Percentiles rank a stretch among this genome's conserved stretches.
These are phyloP conservation scores for Tephrocybe rancida DNA, from an alignment of 768 basidiomycete genomes.

Conservation along the genomic window DNA sequence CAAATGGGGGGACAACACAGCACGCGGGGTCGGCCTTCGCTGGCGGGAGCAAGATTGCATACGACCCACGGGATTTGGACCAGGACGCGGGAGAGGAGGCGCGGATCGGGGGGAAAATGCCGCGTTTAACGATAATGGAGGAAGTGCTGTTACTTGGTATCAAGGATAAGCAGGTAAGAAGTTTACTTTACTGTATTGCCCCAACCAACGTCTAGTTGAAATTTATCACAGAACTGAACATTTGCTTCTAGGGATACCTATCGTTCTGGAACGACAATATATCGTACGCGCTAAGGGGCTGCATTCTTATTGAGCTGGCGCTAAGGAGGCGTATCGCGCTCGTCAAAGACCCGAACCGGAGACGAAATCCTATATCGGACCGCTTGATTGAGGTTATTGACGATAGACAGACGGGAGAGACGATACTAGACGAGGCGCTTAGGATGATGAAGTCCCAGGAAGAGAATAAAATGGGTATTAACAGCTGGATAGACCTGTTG, in stretches of 20 bases:
- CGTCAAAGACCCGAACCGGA: conserved; percentile 79
- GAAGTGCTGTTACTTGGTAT: conserved; percentile 92
- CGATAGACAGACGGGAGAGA: conserved; percentile 92
- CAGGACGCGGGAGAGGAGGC: conserved; percentile 67
- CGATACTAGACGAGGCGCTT: conserved; percentile 92
- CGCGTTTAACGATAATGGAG: conserved; percentile 93
- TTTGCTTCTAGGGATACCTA: conserved; percentile 69
- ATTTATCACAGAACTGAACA: conserved; percentile 1
- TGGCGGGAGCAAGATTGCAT: conserved; percentile 88
- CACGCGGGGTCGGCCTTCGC: conserved; percentile 86
- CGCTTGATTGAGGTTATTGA: conserved; percentile 90
- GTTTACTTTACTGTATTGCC: background rate
- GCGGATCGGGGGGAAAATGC: conserved; percentile 70
- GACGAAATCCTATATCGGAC: conserved; percentile 75
- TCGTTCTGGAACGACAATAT: conserved; percentile 99
- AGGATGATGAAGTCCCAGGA: conserved; percentile 92
- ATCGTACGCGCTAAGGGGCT: conserved; percentile 97
- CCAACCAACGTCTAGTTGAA: background rate
- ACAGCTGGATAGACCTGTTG: conserved; percentile 93
- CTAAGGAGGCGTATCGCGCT: conserved; percentile 93
- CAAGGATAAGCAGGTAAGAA: conserved; percentile 91
- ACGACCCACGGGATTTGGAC: conserved; percentile 86
- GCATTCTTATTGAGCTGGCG: conserved; percentile 96
- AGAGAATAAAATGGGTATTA: conserved; percentile 75
- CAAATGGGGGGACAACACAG: conserved; percentile 28